Base-by-base conservation (phyloP, 495 filamentous ascomycete species). In the Parmelia sp. region DNA sequence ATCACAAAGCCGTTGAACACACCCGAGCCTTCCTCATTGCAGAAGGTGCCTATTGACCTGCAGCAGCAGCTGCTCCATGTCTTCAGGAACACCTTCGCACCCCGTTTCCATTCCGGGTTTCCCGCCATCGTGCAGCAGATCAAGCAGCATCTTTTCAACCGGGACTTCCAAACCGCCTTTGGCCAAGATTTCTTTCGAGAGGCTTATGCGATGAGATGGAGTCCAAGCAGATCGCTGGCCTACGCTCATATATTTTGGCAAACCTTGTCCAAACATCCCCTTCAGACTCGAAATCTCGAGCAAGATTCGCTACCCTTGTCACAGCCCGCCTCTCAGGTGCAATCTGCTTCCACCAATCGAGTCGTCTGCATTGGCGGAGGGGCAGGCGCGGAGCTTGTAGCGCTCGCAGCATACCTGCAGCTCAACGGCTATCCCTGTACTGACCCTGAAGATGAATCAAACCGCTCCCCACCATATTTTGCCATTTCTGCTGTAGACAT, bases 181-280 rank as follows among this genome's bases (percentile, higher is more conserved):
- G 88, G 86, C 1, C 72, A 73, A 37, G 77, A 84, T 44, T 84
- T 86, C 53, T 77, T 85, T 45, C 78, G 95, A 25, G 79, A 86
- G 47, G 91, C 88, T 8, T 98, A 98, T 77, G 89, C 90, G 7
- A 80, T 89, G 64, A 79, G 94, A 61, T 98, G 90, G 90, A 95
- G 90, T 72, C 87, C 93, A 15, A 83, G 85, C 40, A 75, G 94
- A 47, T 89, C 90, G 4, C 76, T 96, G 33, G 90, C 87, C 65
- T 98, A 97, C 75, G 73, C 82, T 14, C 40, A 64, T 1, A 66
- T 66, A n/a, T 62, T 66, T 23, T 49, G 29, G 37, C 36, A 61
- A 21, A 21, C 57, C 0, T 31, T 57, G 19, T 33, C 61, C 33
- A 39, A 27, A 17, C 33, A 25, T 23, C n/a, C 9, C 19, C 36